Conservation (phyloP, 2,329 filamentous ascomycete species). For the Emmonsia crescens region DNA sequence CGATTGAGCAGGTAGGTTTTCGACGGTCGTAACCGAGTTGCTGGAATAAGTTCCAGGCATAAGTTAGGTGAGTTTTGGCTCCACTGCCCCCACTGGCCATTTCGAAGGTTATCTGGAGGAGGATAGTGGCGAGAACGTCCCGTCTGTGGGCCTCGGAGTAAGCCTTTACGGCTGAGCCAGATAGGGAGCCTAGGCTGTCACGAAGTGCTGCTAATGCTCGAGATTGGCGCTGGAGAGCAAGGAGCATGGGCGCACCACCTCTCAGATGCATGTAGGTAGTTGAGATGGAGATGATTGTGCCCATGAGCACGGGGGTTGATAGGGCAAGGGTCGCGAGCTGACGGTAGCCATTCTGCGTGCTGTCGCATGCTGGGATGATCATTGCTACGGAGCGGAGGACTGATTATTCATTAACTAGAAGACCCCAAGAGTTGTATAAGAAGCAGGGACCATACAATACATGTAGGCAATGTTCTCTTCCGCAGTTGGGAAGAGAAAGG, state of each 20-base stretch:
- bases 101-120: constrained; percentile 1
- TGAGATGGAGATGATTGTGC: constrained; percentile 2
- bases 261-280: constrained; percentile 1
- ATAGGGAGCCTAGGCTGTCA: neutral
- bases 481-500: neutral
- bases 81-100: constrained; percentile 2
- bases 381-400: constrained; percentile 1
- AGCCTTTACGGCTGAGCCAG: neutral
- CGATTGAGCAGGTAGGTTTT: neutral
- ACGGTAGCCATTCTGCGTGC: constrained; percentile 2
- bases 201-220: constrained; percentile 1
- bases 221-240: constrained; percentile 1
- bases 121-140: constrained; percentile 2
- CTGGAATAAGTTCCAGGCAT: constrained; percentile 2
- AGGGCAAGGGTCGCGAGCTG: constrained; percentile 1
- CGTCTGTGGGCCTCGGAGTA: neutral
- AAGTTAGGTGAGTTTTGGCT: neutral
- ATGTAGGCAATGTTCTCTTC: neutral
- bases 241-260: neutral
- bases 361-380: constrained; percentile 2
- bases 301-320: constrained; percentile 1
- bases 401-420: neutral
- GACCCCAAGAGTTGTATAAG: neutral
- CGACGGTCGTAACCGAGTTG: neutral
- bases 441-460: neutral